Conservation (phyloP, 441 rosid species). For the Pelargonium australe region DNA sequence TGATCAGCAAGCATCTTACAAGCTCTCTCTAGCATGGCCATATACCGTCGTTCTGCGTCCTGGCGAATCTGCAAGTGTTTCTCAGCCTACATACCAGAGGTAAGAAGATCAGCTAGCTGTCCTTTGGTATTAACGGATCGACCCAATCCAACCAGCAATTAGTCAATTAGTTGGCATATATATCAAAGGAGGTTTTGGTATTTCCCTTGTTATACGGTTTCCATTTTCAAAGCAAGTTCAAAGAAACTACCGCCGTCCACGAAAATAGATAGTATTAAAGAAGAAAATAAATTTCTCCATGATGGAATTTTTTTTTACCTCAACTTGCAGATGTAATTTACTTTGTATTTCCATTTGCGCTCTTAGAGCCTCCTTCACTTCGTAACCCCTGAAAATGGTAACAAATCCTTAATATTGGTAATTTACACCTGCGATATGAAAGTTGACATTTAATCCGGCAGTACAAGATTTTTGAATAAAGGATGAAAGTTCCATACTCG, state of each 20-base stretch:
- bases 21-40: conserved; percentile 62
- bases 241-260: neutral
- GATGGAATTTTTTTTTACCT: conserved; percentile 30
- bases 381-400: conserved; percentile 40
- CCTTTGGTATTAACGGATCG: too few species aligned
- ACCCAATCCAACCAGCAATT: too few species aligned
- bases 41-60: conserved; percentile 53
- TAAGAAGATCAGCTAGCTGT: neutral
- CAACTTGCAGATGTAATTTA: conserved; percentile 58
- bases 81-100: conserved; percentile 36
- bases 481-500: conserved; percentile 30
- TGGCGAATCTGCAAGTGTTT: conserved; percentile 57
- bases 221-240: neutral
- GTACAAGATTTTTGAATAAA: neutral
- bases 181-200: neutral
- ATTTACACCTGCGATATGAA: conserved; percentile 5
- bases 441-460: neutral
- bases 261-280: neutral
- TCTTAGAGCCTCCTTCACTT: conserved; percentile 62
- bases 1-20: conserved; percentile 63
- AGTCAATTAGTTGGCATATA: neutral
- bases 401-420: conserved; percentile 5
- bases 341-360: conserved; percentile 68
- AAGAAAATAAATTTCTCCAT: neutral
- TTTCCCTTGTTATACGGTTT: neutral